These are phyloP conservation scores for Austroboletus rostrupii DNA, from an alignment of 1,284 basidiomycete genomes.

Conservation along the genomic window DNA sequence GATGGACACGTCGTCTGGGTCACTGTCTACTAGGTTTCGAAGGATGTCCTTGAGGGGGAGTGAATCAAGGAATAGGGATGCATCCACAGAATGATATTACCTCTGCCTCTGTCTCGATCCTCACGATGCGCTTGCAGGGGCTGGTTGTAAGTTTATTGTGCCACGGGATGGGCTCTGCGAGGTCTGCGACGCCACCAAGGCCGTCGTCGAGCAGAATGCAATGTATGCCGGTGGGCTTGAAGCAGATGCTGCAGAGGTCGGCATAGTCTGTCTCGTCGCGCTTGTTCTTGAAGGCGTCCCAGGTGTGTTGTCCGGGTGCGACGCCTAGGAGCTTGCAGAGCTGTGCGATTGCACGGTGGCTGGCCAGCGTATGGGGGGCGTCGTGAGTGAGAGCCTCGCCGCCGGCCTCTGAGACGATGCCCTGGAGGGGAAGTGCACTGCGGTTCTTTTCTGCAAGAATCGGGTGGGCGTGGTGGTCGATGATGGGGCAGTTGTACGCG, in stretches of 20 bases:
- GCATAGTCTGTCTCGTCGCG: slow-evolving; percentile 45
- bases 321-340: slow-evolving; percentile 48
- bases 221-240: slow-evolving; percentile 53
- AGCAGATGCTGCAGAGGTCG: slow-evolving; percentile 51
- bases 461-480: slow-evolving; percentile 77
- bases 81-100: slow-evolving; percentile 32
- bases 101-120: slow-evolving; percentile 66
- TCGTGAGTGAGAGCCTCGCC: slow-evolving; percentile 50
- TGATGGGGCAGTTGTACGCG: slow-evolving; percentile 42
- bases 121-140: slow-evolving; percentile 56
- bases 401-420: slow-evolving; percentile 60
- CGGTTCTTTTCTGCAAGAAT: slow-evolving; percentile 49
- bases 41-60: slow-evolving; percentile 32
- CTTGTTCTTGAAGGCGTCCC: slow-evolving; percentile 54
- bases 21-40: slow-evolving; percentile 23
- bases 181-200: slow-evolving; percentile 44
- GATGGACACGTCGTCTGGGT: slow-evolving; percentile 8
- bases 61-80: slow-evolving; percentile 8
- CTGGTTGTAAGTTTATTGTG: slow-evolving; percentile 55
- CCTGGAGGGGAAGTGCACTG: slow-evolving; percentile 51
- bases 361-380: slow-evolving; percentile 53
- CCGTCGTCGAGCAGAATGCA: slow-evolving; percentile 72
- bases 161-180: slow-evolving; percentile 52
- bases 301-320: slow-evolving; percentile 37
- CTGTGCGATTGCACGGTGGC: slow-evolving; percentile 52